Evolutionary conservation across 2,329 filamentous ascomycete species (phyloP), one percentile per base, ranked within the genome.

Genomic region (Neurospora crassa): DNA sequence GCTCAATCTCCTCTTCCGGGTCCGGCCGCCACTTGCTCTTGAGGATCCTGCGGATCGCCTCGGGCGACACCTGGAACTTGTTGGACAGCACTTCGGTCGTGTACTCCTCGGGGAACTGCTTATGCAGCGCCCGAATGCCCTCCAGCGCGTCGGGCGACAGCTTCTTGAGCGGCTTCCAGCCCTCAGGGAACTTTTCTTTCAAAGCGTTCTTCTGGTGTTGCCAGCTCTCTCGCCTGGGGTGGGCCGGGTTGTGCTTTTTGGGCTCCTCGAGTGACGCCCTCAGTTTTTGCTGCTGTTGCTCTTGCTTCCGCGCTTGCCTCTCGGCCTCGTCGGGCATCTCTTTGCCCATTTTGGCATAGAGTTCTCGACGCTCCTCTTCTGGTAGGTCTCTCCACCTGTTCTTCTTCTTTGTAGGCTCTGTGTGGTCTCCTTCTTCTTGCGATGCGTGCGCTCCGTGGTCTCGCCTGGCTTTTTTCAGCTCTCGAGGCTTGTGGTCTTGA

Each of bases 131-230:
- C 59, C 94, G 90, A 76, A 99, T 97, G 59, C 94, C 94, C n/a
- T 92, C 90, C 41, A 97, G 84, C 0, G 94, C 93, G 80, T 98
- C 95, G 0, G 96, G 96, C 0, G 96, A 98, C 11, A 99, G 86
- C 72, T 90, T 90, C 81, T 97, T 97, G 68, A 88, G 87, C 40
- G 96, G 95, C 40, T 86, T 86, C 94, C 95, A 99, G 11, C 90
- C 89, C 8, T 90, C 87, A 1, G 89, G 89, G 74, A 97, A 96
- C 78, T 98, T 99, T 73, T 88, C 81, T 76, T 90, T 87, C 43
- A 96, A 81, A 0, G 89, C 91, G 1, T 83, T 83, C 79, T 97
- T 97, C 75, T 97, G 91, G 16, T 88, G 79, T 78, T 88, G 86
- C 96, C 96, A 98, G 3, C 67, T n/a, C 41, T 78, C 77, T 41